Conservation (phyloP, 352 stramenopile genomes). For the Phytophthora sojae region DNA sequence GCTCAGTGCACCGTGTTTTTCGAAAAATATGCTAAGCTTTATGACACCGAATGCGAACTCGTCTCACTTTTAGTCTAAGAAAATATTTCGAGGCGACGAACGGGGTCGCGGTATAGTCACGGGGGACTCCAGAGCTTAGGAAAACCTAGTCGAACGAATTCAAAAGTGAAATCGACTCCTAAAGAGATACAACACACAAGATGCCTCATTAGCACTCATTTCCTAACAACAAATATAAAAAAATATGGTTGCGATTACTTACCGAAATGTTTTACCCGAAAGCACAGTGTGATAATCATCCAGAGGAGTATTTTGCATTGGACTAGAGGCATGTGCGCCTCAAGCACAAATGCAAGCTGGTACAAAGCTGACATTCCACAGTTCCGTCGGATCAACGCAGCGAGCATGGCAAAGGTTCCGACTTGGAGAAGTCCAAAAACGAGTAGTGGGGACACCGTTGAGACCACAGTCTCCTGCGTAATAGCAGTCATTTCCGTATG, state of each 20-base stretch:
- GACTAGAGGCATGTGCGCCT: constrained; percentile 35
- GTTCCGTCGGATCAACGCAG: not conserved
- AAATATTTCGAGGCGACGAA: too few relatives aligned
- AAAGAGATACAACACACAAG: not conserved
- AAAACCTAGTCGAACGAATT: constrained; percentile 6
- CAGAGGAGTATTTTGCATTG: constrained; percentile 44
- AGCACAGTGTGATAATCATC: constrained; percentile 21
- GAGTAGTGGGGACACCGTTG: constrained; percentile 9
- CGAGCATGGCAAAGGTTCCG: constrained; percentile 1
- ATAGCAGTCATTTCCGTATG: constrained; percentile 8
- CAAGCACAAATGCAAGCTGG: constrained; percentile 47
- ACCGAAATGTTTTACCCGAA: constrained; percentile 15
- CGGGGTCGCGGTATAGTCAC: too few relatives aligned
- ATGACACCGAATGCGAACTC: too few relatives aligned
- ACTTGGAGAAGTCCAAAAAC: constrained; percentile 28
- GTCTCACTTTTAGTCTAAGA: too few relatives aligned
- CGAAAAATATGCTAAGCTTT: too few relatives aligned
- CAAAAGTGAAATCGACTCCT: constrained; percentile 18
- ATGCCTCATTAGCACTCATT: not conserved
- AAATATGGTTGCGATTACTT: not conserved
- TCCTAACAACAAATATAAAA: not conserved
- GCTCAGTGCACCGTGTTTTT: too few relatives aligned
- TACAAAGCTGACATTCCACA: constrained; percentile 19
- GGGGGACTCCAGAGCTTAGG: not conserved
- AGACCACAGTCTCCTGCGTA: not conserved